A percentile compares a stretch with the other conserved stretches of the same genome.
These are phyloP conservation scores for Candida peoriensis DNA, from an alignment of 805 yeast genomes.

Conservation along the genomic window DNA sequence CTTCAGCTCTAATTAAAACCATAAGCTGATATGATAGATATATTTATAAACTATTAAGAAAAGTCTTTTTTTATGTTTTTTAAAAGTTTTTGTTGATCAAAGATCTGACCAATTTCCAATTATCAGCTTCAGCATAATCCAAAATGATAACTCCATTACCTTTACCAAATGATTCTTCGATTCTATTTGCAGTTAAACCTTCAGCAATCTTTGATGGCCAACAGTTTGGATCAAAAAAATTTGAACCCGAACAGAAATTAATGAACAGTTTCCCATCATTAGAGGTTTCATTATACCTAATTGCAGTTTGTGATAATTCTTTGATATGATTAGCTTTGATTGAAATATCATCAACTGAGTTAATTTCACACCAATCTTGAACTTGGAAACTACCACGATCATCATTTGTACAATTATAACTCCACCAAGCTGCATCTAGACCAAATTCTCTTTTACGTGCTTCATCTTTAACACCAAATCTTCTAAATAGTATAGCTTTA, in stretches of 20 bases:
- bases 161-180: conserved; percentile 44
- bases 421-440: conserved; percentile 64
- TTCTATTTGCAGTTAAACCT: conserved; percentile 38
- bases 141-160: conserved; percentile 63
- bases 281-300: conserved; percentile 37
- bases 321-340: conserved; percentile 55
- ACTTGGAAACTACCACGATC: conserved; percentile 59
- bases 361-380: conserved; percentile 71
- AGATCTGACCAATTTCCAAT: conserved; percentile 51
- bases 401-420: conserved; percentile 59
- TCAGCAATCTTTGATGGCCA: conserved; percentile 70
- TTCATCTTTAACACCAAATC: conserved; percentile 59
- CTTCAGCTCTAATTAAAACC: no score
- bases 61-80: neutral
- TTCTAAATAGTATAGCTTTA: conserved; percentile 58
- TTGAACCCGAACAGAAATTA: conserved; percentile 71
- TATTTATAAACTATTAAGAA: neutral
- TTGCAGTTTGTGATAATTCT: conserved; percentile 49
- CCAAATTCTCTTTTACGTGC: conserved; percentile 45
- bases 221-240: conserved; percentile 62
- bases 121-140: conserved; percentile 58
- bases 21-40: neutral
- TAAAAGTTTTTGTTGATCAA: conserved; percentile 48
- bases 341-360: conserved; percentile 43
- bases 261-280: conserved; percentile 54